Evolutionary conservation across 2,329 filamentous ascomycete genomes (phyloP).

Genomic region (Graphium sp.): DNA sequence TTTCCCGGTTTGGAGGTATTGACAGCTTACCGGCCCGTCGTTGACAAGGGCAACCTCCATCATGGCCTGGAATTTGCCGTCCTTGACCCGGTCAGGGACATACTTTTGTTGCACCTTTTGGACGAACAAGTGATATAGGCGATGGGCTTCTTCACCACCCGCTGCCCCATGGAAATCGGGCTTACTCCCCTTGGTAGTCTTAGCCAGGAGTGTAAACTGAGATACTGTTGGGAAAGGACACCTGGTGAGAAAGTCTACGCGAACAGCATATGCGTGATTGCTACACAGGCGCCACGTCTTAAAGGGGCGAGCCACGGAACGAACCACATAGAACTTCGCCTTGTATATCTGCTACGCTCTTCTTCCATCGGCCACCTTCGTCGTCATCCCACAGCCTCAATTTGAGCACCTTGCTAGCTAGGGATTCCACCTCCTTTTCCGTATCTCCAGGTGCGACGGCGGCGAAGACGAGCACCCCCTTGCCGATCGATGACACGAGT

Average conservation of each 20-base stretch:
- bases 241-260: background rate
- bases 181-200: conserved; percentile 90
- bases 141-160: conserved; percentile 58
- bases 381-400: conserved; percentile 86
- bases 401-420: conserved; percentile 77
- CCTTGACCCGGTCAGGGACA: conserved; percentile 58
- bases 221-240: conserved; percentile 46
- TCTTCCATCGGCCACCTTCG: conserved; percentile 66
- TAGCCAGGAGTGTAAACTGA: conserved; percentile 86
- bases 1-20: background rate
- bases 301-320: too few species aligned
- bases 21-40: conserved; percentile 46
- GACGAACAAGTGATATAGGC: conserved; percentile 73
- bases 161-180: conserved; percentile 89
- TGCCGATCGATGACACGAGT: conserved; percentile 78
- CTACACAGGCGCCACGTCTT: too few species aligned
- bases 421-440: conserved; percentile 66
- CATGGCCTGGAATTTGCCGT: conserved; percentile 97
- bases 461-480: conserved; percentile 79
- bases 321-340: conserved; percentile 94
- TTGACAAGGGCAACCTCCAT: conserved; percentile 94
- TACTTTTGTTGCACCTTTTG: conserved; percentile 60
- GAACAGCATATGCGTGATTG: background rate
- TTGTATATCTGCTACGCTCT: conserved; percentile 68
- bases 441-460: conserved; percentile 85